Base-by-base conservation (phyloP, 2,329 filamentous ascomycete species). In the Fusarium sororula region DNA sequence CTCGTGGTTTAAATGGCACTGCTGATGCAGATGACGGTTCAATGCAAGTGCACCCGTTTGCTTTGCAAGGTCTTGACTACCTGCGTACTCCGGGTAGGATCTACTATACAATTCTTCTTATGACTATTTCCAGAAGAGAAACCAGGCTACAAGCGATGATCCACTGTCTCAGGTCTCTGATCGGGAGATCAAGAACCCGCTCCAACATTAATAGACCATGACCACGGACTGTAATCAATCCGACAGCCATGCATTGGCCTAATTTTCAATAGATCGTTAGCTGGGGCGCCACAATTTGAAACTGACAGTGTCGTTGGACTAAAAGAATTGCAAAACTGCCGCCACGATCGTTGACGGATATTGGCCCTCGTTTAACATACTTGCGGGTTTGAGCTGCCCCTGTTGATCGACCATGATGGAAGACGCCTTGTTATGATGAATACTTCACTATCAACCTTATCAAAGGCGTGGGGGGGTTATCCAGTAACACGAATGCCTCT, bases 131-230 rank as follows among this genome's bases (percentile, higher is more conserved):
- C 53, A 71, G 57, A 58, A 32, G 38, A 26, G 41, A 54, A 58
- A 39, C 24, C 55, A 51, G 54, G 54, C 20, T 24, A 60, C 62
- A 70, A 64, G 70, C 39, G 47, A 64, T 61, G 66, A 37, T 55
- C 76, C 76, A 75, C 74, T 75, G 76, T 78, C 76, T 77, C 74
- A 78, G 70, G 76, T 75, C 57, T 61, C 59, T 72, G 64, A 75
- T 70, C 63, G 56, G 63, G 56, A 66, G 62, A 66, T 70, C 56
- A 72, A 61, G 35, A 66, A 47, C 42, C 57, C 54, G 57, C 66
- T 54, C 32, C 56, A 45, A 66, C 63, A 39, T 39, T 45, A 61
- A 65, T 60, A 26, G 35, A 59, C 59, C 42, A 37, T 56, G 50
- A 30, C 38, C 41, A 48, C 51, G 35, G 50, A 60, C 41, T 45